These are phyloP conservation scores for Tolypocladium cylindrosporum DNA, from an alignment of 2,329 filamentous ascomycete species.

Conservation along the genomic window DNA sequence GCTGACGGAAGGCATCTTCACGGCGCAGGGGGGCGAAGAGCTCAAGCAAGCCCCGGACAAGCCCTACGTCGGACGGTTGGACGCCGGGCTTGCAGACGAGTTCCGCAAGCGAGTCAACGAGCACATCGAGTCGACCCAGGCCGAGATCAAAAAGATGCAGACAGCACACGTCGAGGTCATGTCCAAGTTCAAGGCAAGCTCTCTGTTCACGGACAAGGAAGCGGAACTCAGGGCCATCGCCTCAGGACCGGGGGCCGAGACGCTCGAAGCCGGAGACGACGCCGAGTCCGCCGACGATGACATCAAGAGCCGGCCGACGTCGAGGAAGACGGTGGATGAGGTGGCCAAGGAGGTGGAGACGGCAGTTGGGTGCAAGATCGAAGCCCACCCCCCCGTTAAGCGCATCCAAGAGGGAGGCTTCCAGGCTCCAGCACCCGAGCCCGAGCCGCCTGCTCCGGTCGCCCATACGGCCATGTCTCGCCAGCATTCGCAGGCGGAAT, in stretches of 20 bases:
- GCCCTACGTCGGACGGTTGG: conserved; percentile 53
- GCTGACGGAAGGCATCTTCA: conserved; percentile 78
- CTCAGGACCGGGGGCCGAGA: conserved; percentile 48
- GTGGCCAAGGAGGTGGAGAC: conserved; percentile 68
- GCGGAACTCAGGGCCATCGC: conserved; percentile 60
- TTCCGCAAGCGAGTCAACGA: conserved; percentile 71
- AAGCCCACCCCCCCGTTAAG: conserved; percentile 52
- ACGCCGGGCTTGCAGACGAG: conserved; percentile 67
- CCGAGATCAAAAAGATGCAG: conserved; percentile 79
- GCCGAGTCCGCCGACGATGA: conserved; percentile 41
- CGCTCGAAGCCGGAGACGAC: conserved; percentile 53
- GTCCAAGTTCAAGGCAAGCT: conserved; percentile 62
- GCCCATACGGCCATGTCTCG: conserved; percentile 32
- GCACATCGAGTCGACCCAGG: conserved; percentile 61
- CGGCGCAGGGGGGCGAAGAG: conserved; percentile 46
- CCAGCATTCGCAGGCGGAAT: conserved; percentile 43
- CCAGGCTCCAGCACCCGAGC: conserved; percentile 49
- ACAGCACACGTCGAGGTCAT: conserved; percentile 67
- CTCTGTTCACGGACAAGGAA: conserved; percentile 64
- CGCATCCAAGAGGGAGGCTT: conserved; percentile 72
- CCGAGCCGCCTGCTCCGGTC: conserved; percentile 17
- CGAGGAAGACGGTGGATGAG: conserved; percentile 54
- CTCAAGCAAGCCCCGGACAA: conserved; percentile 38
- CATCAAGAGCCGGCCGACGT: conserved; percentile 19
- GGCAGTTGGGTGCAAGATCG: conserved; percentile 56